Evolutionary conservation across 2,329 filamentous ascomycete genomes (phyloP), one percentile per base, ranked within the genome.

Genomic region (Hypoxylon rubiginosum): DNA sequence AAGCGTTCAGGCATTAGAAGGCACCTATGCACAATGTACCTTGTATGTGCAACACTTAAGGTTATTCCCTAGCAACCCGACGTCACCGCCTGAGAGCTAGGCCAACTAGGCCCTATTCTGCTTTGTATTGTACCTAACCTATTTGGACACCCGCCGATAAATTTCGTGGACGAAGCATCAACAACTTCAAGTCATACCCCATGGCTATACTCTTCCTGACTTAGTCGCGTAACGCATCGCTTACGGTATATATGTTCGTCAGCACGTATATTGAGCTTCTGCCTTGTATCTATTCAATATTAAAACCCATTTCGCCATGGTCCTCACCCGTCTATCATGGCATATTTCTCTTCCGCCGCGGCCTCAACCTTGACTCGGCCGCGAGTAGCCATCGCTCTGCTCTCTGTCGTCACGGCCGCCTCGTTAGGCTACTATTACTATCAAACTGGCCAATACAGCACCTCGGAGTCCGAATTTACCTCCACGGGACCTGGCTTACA

Each of bases 381-480:
- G 51, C 83, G 85, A 63, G 73, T 89, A 61, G 83, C 87, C 61
- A 81, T 91, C 57, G 82, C 87, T 54, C 70, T 88, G 24, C 72
- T 88, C 41, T 86, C 88, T 39, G 84, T 85, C 49, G 76, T 88
- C 49, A 85, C 87, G 1, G 85, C 87, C 46, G 83, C 82, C 10
- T 88, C 86, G 52, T 79, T 86, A 58, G 83, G 85, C 61, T 92
- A 88, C 74, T 85, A 88, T 61, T 79, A 88, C 71, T 91, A 89
- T 75, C 78, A 72, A 59, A 77, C 69, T 74, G 75, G 72, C 62
- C 77, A 76, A 48, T 73, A 72, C 70, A 66, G 70, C 59, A 59
- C 73, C 72, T 63, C 73, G 68, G 73, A 72, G 67, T 65, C 69
- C 55, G 63, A 74, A 34, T 60, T 61, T 24, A 9, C 71, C 45